A percentile compares a stretch with the other conserved stretches of the same genome.
phyloP scores from a whole-genome alignment of 108 stramenopile species.

The Poteriospumella lacustris region DNA sequence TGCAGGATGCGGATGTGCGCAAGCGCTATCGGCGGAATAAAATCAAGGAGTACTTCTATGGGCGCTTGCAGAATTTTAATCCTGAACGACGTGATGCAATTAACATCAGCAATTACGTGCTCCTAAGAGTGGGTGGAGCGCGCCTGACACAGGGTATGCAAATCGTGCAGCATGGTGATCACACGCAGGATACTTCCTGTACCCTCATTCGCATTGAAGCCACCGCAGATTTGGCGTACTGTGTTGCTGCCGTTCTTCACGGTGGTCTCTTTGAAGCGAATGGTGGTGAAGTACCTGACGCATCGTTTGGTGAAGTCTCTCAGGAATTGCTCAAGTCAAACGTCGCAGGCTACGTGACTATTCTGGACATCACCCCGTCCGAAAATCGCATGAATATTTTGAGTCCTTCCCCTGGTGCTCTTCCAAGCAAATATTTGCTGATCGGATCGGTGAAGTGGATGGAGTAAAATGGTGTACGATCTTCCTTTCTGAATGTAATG shows the following conservation, averaged over 20 bases:
- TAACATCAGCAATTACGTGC: constrained; percentile 24
- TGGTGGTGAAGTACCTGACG: not conserved
- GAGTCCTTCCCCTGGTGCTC: constrained; percentile 48
- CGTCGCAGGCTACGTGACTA: constrained; percentile 10
- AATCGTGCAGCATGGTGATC: constrained; percentile 31
- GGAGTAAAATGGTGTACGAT: constrained; percentile 34
- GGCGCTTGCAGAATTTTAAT: not conserved
- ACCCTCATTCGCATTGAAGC: not conserved
- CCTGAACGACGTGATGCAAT: not conserved
- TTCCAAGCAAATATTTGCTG: constrained; percentile 45
- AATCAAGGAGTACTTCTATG: constrained; percentile 46
- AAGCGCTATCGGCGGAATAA: constrained; percentile 27
- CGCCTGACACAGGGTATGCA: constrained; percentile 36
- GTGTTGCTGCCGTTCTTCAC: constrained; percentile 10
- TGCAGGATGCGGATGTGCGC: not conserved
- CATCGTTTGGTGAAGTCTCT: not conserved
- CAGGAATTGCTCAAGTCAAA: not conserved
- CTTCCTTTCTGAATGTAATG: too few relatives aligned
- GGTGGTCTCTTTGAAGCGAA: too few relatives aligned
- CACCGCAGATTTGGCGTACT: not conserved
- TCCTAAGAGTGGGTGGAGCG: constrained; percentile 40
- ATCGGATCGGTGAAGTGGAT: constrained; percentile 46
- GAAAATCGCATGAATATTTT: constrained; percentile 41
- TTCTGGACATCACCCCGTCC: constrained; percentile 40
- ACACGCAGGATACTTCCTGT: not conserved